phyloP scores from a whole-genome alignment of 2,329 filamentous ascomycete species.

The Colletotrichum trifolii region DNA sequence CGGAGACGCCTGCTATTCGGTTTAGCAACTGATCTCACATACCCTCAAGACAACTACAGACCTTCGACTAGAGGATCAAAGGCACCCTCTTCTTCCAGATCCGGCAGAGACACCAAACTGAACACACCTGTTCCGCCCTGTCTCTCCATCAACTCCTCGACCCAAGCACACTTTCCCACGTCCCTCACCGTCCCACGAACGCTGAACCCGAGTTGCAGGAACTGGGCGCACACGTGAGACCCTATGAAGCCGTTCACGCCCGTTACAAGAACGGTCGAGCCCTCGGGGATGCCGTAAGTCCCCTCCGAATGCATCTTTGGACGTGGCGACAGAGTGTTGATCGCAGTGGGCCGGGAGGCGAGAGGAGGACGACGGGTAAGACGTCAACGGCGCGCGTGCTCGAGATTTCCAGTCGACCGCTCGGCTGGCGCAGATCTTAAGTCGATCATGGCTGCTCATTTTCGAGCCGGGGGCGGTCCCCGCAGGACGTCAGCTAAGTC shows the following conservation, averaged over 20 bases:
- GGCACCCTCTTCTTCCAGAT: slow-evolving; percentile 44
- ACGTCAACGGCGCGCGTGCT: slow-evolving; percentile 14
- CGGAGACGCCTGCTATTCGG: slow-evolving; percentile 13
- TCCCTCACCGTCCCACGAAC: slow-evolving; percentile 54
- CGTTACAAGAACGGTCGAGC: slow-evolving; percentile 48
- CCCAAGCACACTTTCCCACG: slow-evolving; percentile 43
- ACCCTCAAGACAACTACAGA: slow-evolving; percentile 6
- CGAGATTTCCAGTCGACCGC: not conserved
- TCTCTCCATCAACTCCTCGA: slow-evolving; percentile 42
- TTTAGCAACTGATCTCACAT: not conserved
- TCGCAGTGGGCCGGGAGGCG: not conserved
- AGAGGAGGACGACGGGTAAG: not conserved
- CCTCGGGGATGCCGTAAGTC: slow-evolving; percentile 22
- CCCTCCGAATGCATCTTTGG: slow-evolving; percentile 24
- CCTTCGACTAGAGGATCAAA: slow-evolving; percentile 45
- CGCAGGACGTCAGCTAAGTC: not conserved
- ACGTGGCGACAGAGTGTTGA: not conserved
- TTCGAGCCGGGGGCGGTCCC: not conserved
- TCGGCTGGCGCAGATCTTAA: slow-evolving; percentile 25
- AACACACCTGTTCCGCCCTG: slow-evolving; percentile 48
- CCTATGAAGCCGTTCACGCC: slow-evolving; percentile 57
- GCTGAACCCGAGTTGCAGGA: slow-evolving; percentile 49
- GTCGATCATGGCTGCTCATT: slow-evolving; percentile 23
- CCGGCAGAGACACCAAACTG: slow-evolving; percentile 43
- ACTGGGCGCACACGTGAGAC: slow-evolving; percentile 49